phyloP scores from a whole-genome alignment of 768 basidiomycete species.

The Auricularia sp. region DNA sequence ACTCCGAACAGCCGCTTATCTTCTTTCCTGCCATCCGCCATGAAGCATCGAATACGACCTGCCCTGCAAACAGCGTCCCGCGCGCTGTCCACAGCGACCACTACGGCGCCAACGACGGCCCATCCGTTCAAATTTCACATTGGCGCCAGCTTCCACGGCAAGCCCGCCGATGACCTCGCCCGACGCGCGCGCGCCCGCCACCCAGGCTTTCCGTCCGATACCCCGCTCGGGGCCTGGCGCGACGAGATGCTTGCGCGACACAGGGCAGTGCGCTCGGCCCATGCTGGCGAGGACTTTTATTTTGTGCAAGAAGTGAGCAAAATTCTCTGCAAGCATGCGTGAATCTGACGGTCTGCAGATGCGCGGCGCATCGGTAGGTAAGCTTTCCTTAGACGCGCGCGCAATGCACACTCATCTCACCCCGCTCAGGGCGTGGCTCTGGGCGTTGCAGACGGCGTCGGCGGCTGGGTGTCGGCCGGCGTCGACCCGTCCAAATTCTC shows the following conservation, averaged over 20 bases:
- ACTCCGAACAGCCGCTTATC: no score
- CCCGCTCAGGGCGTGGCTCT: conserved; percentile 55
- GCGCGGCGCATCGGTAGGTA: conserved; percentile 67
- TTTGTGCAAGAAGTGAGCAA: conserved; percentile 57
- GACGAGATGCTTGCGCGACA: conserved; percentile 46
- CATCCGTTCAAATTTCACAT: conserved; percentile 59
- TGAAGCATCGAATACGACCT: not conserved
- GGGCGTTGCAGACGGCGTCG: conserved; percentile 87
- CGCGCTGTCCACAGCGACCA: conserved; percentile 3
- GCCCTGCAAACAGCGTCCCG: not conserved
- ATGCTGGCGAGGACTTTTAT: conserved; percentile 53
- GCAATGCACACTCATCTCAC: not conserved
- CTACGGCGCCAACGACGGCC: conserved; percentile 20
- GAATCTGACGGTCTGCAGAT: conserved; percentile 36
- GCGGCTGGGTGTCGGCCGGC: conserved; percentile 78
- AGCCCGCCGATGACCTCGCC: conserved; percentile 34
- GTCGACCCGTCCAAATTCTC: conserved; percentile 86
- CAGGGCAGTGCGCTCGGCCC: conserved; percentile 27
- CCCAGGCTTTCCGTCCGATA: conserved; percentile 39
- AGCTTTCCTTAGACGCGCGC: conserved; percentile 5
- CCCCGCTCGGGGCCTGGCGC: conserved; percentile 57
- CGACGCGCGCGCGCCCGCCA: conserved; percentile 9
- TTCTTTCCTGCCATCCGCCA: not conserved
- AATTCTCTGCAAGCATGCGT: not conserved
- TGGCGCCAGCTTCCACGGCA: conserved; percentile 69